These are phyloP conservation scores for Eutrema yunnanense DNA, from an alignment of 345 rosid species.

Conservation along the genomic window DNA sequence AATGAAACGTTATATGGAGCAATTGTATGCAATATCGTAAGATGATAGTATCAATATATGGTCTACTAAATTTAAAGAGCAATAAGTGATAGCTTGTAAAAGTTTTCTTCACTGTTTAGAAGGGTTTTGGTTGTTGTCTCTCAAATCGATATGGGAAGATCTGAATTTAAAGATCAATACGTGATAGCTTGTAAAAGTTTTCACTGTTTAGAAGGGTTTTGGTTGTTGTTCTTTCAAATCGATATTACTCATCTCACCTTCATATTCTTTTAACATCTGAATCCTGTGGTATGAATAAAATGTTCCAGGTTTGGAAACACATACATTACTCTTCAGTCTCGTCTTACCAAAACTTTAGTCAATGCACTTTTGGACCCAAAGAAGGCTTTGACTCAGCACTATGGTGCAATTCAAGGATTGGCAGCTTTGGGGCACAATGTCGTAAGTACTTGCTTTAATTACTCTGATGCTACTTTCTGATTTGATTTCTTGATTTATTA, in stretches of 20 bases:
- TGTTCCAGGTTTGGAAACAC: constrained; percentile 73
- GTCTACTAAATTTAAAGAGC: not conserved
- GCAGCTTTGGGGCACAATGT: constrained; percentile 86
- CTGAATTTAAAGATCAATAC: not conserved
- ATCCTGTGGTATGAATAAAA: not conserved
- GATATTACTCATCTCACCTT: not conserved
- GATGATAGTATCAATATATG: not conserved
- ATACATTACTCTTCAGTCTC: constrained; percentile 77
- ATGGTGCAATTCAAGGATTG: constrained; percentile 95
- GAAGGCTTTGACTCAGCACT: constrained; percentile 83
- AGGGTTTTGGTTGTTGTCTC: not conserved
- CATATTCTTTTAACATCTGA: not conserved
- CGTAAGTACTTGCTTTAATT: constrained; percentile 45
- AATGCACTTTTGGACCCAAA: constrained; percentile 86
- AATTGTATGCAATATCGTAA: not conserved
- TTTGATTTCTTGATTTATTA: not conserved
- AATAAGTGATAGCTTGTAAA: not conserved
- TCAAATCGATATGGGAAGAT: not conserved
- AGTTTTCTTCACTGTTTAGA: not conserved
- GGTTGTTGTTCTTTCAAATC: not conserved
- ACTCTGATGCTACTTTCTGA: not conserved
- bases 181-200: not conserved
- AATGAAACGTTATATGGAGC: not conserved
- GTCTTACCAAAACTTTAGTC: constrained; percentile 82
- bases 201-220: not conserved